A percentile compares a stretch with the other conserved stretches of the same genome.
phyloP scores from a whole-genome alignment of 2,329 filamentous ascomycete genomes.

The Claviceps monticola region DNA sequence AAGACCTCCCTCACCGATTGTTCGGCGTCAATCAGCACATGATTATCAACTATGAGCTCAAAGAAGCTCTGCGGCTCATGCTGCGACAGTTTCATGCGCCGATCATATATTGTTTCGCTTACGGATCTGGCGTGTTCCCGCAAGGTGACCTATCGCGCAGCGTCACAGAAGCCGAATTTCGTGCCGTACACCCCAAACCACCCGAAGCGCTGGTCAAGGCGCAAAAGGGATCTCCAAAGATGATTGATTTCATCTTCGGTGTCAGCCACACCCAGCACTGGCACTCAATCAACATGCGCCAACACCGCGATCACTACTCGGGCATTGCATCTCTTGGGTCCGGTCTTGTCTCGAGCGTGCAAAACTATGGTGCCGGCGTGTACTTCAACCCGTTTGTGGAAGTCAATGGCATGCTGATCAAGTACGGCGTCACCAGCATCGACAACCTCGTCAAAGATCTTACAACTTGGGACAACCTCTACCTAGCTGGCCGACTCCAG shows the following conservation, averaged over 20 bases:
- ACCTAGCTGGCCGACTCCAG: slow-evolving; percentile 89
- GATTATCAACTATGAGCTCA: slow-evolving; percentile 89
- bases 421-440: slow-evolving; percentile 93
- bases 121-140: slow-evolving; percentile 91
- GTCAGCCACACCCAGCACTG: slow-evolving; percentile 92
- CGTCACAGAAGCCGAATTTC: slow-evolving; percentile 42
- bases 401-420: slow-evolving; percentile 89
- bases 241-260: slow-evolving; percentile 98
- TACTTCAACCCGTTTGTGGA: slow-evolving; percentile 97
- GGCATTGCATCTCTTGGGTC: slow-evolving; percentile 72
- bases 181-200: slow-evolving; percentile 65
- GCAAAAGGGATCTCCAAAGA: slow-evolving; percentile 79
- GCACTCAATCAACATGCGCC: slow-evolving; percentile 81
- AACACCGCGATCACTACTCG: slow-evolving; percentile 89
- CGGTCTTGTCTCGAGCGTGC: slow-evolving; percentile 68
- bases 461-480: slow-evolving; percentile 83
- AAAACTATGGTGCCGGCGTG: slow-evolving; percentile 87
- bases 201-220: slow-evolving; percentile 69
- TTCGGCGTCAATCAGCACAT: slow-evolving; percentile 97
- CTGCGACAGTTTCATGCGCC: slow-evolving; percentile 86
- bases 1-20: slow-evolving; percentile 30
- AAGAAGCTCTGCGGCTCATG: slow-evolving; percentile 74
- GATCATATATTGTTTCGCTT: slow-evolving; percentile 92
- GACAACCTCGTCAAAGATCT: slow-evolving; percentile 80
- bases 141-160: slow-evolving; percentile 45